Percentiles rank a stretch among this genome's conserved stretches.
These are phyloP conservation scores for Conticribra guillardii DNA, from an alignment of 108 stramenopile species.

Conservation along the genomic window DNA sequence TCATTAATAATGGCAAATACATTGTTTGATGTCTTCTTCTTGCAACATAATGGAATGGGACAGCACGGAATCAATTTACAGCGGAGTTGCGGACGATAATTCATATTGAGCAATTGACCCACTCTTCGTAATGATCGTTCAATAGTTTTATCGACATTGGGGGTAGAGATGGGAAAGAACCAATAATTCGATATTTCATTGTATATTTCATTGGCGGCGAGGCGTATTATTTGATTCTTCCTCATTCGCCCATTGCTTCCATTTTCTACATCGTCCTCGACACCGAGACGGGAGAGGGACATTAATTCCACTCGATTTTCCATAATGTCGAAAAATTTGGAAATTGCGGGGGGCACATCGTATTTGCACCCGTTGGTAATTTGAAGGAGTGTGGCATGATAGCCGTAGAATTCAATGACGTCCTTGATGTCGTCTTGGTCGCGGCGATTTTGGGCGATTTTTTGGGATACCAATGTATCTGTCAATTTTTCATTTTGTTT, in stretches of 20 bases:
- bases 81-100: slow-evolving; percentile 29
- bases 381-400: slow-evolving; percentile 34
- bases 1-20: slow-evolving; percentile 48
- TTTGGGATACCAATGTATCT: slow-evolving; percentile 26
- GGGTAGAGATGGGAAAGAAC: slow-evolving; percentile 21
- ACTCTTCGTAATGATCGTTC: slow-evolving; percentile 28
- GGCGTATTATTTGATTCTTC: slow-evolving; percentile 45
- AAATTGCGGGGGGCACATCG: slow-evolving; percentile 31
- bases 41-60: slow-evolving; percentile 40
- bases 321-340: slow-evolving; percentile 48
- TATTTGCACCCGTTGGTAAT: slow-evolving; percentile 36
- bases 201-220: slow-evolving; percentile 43
- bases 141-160: slow-evolving; percentile 34
- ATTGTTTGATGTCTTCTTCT: slow-evolving; percentile 31
- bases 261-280: slow-evolving; percentile 17
- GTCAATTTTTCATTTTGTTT: slow-evolving; percentile 23
- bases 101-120: slow-evolving; percentile 44
- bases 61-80: slow-evolving; percentile 43
- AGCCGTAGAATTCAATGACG: slow-evolving; percentile 35
- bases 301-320: slow-evolving; percentile 43
- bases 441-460: slow-evolving; percentile 24
- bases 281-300: slow-evolving; percentile 28
- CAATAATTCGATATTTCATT: slow-evolving; percentile 33
- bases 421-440: slow-evolving; percentile 33
- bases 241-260: slow-evolving; percentile 22